These are phyloP conservation scores for Trametes pubescens DNA, from an alignment of 1,284 basidiomycete species.

Conservation along the genomic window DNA sequence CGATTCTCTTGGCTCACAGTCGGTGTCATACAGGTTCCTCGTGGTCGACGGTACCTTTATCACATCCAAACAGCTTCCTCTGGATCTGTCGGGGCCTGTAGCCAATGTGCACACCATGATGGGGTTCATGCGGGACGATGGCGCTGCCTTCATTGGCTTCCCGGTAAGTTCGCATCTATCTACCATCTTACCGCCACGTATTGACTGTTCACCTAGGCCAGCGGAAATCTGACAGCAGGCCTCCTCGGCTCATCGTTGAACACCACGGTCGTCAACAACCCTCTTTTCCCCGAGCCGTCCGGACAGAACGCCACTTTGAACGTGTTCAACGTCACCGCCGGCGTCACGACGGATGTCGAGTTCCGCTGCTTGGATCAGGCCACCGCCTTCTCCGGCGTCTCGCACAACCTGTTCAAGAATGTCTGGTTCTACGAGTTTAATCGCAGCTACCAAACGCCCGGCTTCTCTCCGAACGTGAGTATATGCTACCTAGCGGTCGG, in stretches of 20 bases:
- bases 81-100: constrained; percentile 48
- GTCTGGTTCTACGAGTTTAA: constrained; percentile 51
- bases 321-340: constrained; percentile 48
- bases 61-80: constrained; percentile 47
- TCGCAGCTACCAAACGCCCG: constrained; percentile 46
- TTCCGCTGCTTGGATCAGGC: constrained; percentile 53
- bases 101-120: constrained; percentile 56
- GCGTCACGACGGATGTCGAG: constrained; percentile 45
- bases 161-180: constrained; percentile 30
- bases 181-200: neutral
- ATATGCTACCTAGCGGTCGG: neutral
- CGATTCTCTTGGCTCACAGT: neutral
- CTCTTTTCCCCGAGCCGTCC: constrained; percentile 43
- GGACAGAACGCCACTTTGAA: constrained; percentile 43
- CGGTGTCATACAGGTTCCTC: constrained; percentile 43
- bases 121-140: constrained; percentile 53
- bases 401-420: constrained; percentile 45
- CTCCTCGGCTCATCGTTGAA: constrained; percentile 36
- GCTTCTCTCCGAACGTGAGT: constrained; percentile 46
- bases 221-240: constrained; percentile 34
- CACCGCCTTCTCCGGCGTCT: constrained; percentile 44
- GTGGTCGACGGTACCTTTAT: constrained; percentile 57
- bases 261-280: constrained; percentile 34
- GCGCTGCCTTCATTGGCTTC: constrained; percentile 46
- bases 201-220: constrained; percentile 24